Evolutionary conservation across 164 flowering plant species (phyloP).

Genomic region (Chimonanthus praecox): DNA sequence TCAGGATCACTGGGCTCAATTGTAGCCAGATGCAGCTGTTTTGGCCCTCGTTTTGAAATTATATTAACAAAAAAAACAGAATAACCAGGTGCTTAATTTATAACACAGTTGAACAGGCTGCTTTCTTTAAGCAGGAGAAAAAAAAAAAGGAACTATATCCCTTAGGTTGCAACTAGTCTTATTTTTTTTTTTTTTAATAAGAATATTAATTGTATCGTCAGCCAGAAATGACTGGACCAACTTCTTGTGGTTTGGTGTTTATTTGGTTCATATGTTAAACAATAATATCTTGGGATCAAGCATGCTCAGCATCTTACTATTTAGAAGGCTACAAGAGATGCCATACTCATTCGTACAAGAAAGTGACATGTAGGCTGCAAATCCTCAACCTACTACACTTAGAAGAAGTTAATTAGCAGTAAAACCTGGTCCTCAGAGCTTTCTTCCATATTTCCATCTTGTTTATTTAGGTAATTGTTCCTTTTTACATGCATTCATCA

Average conservation of each 20-base stretch:
- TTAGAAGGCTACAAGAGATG: too few species aligned
- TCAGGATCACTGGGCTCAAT: neutral
- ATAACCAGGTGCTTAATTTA: neutral
- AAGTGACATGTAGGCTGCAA: neutral
- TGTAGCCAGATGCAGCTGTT: neutral
- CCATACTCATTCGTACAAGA: neutral
- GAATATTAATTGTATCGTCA: too few species aligned
- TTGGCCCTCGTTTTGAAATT: neutral
- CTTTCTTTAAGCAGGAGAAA: too few species aligned
- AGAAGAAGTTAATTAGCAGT: neutral
- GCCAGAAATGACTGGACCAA: too few species aligned
- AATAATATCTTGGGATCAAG: too few species aligned
- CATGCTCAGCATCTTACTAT: too few species aligned
- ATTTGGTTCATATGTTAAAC: too few species aligned
- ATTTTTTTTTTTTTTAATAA: too few species aligned
- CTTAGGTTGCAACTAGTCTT: too few species aligned
- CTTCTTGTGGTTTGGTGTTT: too few species aligned
- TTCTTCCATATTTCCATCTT: neutral
- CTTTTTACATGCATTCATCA: neutral
- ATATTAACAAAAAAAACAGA: neutral
- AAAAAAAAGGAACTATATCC: too few species aligned
- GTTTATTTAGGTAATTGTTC: neutral
- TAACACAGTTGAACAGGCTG: neutral
- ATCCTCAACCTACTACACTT: neutral
- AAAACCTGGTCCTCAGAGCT: neutral